Conservation (phyloP, 1,139 yeast species). For the Kodamaea sp. region DNA sequence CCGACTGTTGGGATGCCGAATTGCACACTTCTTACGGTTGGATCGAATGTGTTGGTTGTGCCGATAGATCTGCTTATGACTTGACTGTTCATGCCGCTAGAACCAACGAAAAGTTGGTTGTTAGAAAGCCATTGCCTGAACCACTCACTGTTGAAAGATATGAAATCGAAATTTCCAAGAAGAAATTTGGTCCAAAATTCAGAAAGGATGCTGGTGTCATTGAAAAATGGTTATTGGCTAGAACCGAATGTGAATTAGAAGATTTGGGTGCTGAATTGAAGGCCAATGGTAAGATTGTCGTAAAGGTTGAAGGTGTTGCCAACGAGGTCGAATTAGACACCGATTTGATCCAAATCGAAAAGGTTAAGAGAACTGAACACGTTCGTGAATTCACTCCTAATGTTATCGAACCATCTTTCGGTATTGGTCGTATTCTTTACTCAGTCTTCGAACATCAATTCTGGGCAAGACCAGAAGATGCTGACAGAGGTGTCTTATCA, state of each 20-base stretch:
- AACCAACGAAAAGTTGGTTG: conserved; percentile 92
- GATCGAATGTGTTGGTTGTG: conserved; percentile 99
- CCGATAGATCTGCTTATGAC: conserved; percentile 98
- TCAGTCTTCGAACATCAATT: conserved; percentile 89
- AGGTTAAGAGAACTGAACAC: conserved; percentile 80
- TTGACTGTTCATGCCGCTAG: conserved; percentile 91
- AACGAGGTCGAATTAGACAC: conserved; percentile 66
- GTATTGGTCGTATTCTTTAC: conserved; percentile 96
- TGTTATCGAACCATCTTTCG: conserved; percentile 98
- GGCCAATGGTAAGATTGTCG: conserved; percentile 60
- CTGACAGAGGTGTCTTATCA: conserved; percentile 86
- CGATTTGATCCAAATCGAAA: conserved; percentile 69
- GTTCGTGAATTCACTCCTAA: conserved; percentile 94
- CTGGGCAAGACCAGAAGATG: conserved; percentile 93
- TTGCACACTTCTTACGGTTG: conserved; percentile 94
- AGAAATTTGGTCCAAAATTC: conserved; percentile 95
- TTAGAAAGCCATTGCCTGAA: conserved; percentile 81
- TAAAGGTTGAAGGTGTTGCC: conserved; percentile 58
- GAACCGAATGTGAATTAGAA: conserved; percentile 86
- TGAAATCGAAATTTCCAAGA: conserved; percentile 85
- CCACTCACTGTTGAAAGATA: conserved; percentile 80
- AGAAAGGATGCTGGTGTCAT: conserved; percentile 95
- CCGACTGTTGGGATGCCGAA: conserved; percentile 99
- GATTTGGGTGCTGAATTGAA: conserved; percentile 66
- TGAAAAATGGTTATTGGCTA: conserved; percentile 69